Evolutionary conservation across 192 early-diverging fungal species (phyloP).

Genomic region (Backusella psychrophila): DNA sequence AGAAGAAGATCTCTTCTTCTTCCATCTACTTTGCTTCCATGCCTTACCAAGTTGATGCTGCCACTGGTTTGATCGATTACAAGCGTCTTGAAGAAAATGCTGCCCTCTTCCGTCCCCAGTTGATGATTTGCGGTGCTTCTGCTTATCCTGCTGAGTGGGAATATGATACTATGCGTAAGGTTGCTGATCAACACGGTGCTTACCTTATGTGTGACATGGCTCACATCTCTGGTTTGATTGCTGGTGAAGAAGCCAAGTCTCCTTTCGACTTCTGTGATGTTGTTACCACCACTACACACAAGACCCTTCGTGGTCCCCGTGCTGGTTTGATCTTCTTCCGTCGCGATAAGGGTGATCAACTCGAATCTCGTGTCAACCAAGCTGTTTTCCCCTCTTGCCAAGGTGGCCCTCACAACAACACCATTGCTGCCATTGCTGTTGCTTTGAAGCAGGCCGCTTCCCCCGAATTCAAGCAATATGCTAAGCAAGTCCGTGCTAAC

Average conservation of each 20-base stretch:
- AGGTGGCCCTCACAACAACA: conserved; percentile 99
- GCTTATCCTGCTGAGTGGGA: conserved; percentile 99
- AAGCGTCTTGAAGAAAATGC: conserved; percentile 93
- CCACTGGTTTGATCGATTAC: conserved; percentile 93
- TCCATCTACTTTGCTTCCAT: conserved; percentile 99
- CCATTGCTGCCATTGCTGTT: conserved; percentile 97
- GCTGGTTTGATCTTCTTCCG: conserved; percentile 99
- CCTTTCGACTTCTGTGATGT: conserved; percentile 99
- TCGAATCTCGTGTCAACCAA: conserved; percentile 95
- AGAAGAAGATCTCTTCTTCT: conserved; percentile 99
- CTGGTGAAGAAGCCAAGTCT: conserved; percentile 82
- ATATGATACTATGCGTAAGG: conserved; percentile 92
- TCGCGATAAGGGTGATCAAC: conserved; percentile 81
- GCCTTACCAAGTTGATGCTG: conserved; percentile 92
- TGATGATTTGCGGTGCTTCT: conserved; percentile 97
- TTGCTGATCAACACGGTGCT: conserved; percentile 94
- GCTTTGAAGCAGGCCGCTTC: conserved; percentile 95
- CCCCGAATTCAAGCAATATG: conserved; percentile 92
- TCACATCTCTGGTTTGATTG: conserved; percentile 96
- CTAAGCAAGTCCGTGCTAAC: conserved; percentile 96
- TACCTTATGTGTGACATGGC: conserved; percentile 99
- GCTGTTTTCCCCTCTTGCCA: conserved; percentile 99
- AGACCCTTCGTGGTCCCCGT: conserved; percentile 98
- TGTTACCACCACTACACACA: conserved; percentile 99
- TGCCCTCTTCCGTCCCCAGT: conserved; percentile 93